These are phyloP conservation scores for Nicotiana otophora DNA, from an alignment of 257 asterid species.

Conservation along the genomic window DNA sequence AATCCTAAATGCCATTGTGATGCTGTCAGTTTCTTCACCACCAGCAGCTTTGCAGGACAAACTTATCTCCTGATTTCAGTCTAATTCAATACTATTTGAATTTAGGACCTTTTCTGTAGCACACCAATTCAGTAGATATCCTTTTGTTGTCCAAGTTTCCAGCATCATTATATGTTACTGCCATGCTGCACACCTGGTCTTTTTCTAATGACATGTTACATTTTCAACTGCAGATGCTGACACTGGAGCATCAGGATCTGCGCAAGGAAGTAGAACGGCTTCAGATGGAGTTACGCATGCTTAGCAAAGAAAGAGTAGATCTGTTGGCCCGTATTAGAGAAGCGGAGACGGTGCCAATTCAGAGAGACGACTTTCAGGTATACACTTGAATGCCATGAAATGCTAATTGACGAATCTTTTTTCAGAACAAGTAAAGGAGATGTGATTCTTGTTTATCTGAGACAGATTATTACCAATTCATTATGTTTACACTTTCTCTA, in stretches of 20 bases:
- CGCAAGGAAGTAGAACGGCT: conserved; percentile 39
- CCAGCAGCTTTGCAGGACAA: not conserved
- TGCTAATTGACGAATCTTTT: conserved; percentile 1
- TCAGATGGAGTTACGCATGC: conserved; percentile 40
- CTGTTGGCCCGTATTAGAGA: conserved; percentile 32
- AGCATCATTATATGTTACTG: conserved; percentile 8
- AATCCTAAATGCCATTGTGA: not conserved
- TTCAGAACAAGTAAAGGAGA: not conserved
- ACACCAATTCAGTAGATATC: not conserved
- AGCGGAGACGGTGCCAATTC: conserved; percentile 25
- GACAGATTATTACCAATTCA: not conserved
- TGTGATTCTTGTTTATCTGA: not conserved
- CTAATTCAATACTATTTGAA: not conserved
- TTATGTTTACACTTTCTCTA: not conserved
- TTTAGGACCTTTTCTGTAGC: not conserved
- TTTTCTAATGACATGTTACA: conserved; percentile 23
- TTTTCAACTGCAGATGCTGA: conserved; percentile 24
- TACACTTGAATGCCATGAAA: conserved; percentile 9
- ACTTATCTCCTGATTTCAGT: not conserved
- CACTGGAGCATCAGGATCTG: conserved; percentile 20
- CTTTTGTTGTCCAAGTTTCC: not conserved
- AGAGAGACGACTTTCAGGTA: conserved; percentile 41
- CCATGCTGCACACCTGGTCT: conserved; percentile 10
- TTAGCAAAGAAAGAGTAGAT: conserved; percentile 43
- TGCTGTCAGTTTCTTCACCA: not conserved